Evolutionary conservation across 2,329 filamentous ascomycete species (phyloP), one percentile per base, ranked within the genome.

Genomic region (Xylariomycetidae sp.): DNA sequence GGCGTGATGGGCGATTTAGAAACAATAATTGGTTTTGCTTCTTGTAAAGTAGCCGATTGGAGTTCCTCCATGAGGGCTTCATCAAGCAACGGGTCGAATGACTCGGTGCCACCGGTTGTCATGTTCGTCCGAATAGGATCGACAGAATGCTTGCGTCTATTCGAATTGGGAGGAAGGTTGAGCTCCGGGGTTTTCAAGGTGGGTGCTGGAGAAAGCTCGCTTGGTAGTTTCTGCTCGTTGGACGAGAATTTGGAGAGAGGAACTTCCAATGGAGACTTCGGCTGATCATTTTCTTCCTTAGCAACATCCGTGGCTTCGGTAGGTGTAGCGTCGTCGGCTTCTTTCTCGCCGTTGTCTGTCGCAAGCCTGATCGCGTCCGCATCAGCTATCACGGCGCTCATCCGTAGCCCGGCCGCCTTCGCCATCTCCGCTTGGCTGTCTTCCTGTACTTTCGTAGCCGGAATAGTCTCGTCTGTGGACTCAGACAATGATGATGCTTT

Each of bases 21-120:
- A 7, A 92, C 79, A 2, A 74, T 73, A 43, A 93, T 76, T 2
- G 85, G 82, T 53, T 81, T 82, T n/a, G 87, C 87, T 61, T 95
- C 78, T 53, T 92, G 74, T 13, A 94, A 65, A 2, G 82, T 88
- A 18, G 87, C 88, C 35, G 77, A 83, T 48, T 86, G 83, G 35
- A 94, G 64, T 60, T 94, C 88, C 37, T 93, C 84, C 74, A 93
- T 83, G 42, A 89, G 74, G 12, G 78, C 82, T 52, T 92, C 85
- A n/a, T 83, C 80, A 16, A 48, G 17, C 61, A 71, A 25, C 76
- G 61, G 53, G 73, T 72, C 53, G 13, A 40, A 37, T 25, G 70
- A 50, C 25, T 66, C 64, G 2, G 48, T 53, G 13, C 53, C 46
- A 33, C 52, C 56, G 17, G 58, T 56, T 10, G 53, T 54, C 12